Conservation (phyloP, 1,139 yeast species). For the Zygoascus sp. region DNA sequence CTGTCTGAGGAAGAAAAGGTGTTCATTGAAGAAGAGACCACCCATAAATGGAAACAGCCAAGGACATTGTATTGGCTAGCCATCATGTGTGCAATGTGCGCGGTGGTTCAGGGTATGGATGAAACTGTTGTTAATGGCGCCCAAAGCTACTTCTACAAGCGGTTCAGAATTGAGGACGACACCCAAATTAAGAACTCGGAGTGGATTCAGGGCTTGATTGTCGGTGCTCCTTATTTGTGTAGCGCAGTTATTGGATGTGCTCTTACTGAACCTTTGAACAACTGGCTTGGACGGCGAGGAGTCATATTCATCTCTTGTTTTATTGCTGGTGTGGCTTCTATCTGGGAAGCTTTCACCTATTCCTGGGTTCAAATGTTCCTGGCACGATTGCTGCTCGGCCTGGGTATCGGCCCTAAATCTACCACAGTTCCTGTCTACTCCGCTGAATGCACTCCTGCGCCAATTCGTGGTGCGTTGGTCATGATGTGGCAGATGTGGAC, state of each 20-base stretch:
- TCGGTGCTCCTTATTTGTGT: conserved; percentile 78
- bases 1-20: conserved; percentile 60
- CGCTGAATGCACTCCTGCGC: conserved; percentile 76
- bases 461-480: conserved; percentile 72
- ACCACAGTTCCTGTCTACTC: conserved; percentile 80
- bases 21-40: conserved; percentile 47
- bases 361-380: conserved; percentile 72
- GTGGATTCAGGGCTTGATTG: conserved; percentile 70
- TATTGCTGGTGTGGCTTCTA: conserved; percentile 61
- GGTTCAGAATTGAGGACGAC: conserved; percentile 47
- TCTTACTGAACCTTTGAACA: conserved; percentile 65
- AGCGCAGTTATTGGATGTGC: conserved; percentile 70
- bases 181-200: conserved; percentile 43
- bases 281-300: conserved; percentile 64
- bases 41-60: conserved; percentile 68
- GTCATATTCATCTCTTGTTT: conserved; percentile 65
- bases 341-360: conserved; percentile 73
- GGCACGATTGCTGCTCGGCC: conserved; percentile 67
- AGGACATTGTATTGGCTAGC: conserved; percentile 55
- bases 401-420: conserved; percentile 76
- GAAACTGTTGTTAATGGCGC: conserved; percentile 88
- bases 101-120: conserved; percentile 92
- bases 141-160: conserved; percentile 58
- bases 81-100: conserved; percentile 78
- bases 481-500: conserved; percentile 91